phyloP scores from a whole-genome alignment of 257 asterid genomes.

The Penstemon newberryi region DNA sequence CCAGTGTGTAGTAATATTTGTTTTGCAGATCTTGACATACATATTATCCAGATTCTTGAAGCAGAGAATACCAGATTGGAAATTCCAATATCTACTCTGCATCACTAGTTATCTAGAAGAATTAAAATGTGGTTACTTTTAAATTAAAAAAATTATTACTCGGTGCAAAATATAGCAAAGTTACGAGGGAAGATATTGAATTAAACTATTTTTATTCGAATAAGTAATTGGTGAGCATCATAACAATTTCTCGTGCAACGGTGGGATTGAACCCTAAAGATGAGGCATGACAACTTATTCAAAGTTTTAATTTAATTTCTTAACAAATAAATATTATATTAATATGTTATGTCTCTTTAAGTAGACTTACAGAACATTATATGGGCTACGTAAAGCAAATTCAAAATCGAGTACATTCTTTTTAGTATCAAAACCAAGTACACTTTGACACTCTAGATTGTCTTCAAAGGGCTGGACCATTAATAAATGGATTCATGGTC shows the following conservation, averaged over 20 bases:
- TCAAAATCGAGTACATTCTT: slow-evolving; percentile 1
- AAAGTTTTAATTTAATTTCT: slow-evolving; percentile 14
- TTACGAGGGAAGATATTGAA: neutral
- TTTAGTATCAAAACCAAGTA: slow-evolving; percentile 10
- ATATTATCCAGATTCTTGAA: too few species aligned
- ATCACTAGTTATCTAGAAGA: too few species aligned
- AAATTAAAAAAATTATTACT: too few species aligned
- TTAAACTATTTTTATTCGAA: neutral
- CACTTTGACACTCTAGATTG: slow-evolving; percentile 39
- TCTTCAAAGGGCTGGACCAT: slow-evolving; percentile 39
- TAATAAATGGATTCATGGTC: slow-evolving; percentile 1
- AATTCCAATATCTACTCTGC: too few species aligned
- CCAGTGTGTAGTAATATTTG: too few species aligned
- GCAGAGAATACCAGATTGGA: too few species aligned
- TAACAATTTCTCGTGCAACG: neutral
- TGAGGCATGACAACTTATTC: slow-evolving; percentile 36
- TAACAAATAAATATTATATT: slow-evolving; percentile 21
- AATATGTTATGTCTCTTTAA: neutral
- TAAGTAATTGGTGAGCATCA: neutral
- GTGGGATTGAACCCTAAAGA: slow-evolving; percentile 33
- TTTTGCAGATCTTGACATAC: too few species aligned
- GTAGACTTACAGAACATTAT: slow-evolving; percentile 16
- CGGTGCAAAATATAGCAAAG: too few species aligned
- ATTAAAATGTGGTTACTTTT: too few species aligned
- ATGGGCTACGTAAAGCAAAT: slow-evolving; percentile 14